Evolutionary conservation across 164 flowering plant species (phyloP), one percentile per base, ranked within the genome.

Genomic region (Protea cynaroides): DNA sequence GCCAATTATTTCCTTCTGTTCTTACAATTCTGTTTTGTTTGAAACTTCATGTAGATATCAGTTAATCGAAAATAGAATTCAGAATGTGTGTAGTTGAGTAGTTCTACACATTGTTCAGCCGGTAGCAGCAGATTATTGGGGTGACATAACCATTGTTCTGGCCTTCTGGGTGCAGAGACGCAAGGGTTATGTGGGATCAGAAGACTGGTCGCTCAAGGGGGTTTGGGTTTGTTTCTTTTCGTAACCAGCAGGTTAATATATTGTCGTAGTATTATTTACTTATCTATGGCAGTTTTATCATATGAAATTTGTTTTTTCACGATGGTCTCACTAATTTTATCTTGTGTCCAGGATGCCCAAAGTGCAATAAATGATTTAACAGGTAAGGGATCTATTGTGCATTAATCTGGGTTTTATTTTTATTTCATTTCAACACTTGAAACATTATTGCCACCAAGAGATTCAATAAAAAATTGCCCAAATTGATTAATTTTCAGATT

Each of bases 311-410:
- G 1, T n/a, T 54, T 37, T 51, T 21, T 8, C 19, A 24, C 25
- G 9, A 13, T 52, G 22, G 38, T 54, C 19, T 10, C 7, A 7
- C 36, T 49, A 14, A 54, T 47, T 49, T 64, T 23, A n/a, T 37
- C 19, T 64, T 65, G 61, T 67, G 54, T 62, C 18, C 89, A 94
- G 99, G 99, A 94, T 59, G 99, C 99, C 8, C 99, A 94, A 78
- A 82, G 85, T 83, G 95, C 99, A 7, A 89, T 94, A 51, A 94
- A 88, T 77, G 97, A 94, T 61, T 75, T 87, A 59, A 89, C 82
- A 76, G 99, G 99, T 94, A 78, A 75, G 82, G 51, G 21, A 58
- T 4, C 7, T 40, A 12, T 12, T 12, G 46, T 40, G 14, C 46
- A 40, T 10, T 10, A 40, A 40, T 40, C 46, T 40, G 46, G 2